phyloP scores from a whole-genome alignment of 2,329 filamentous ascomycete genomes.

The Verticillium nubilum region DNA sequence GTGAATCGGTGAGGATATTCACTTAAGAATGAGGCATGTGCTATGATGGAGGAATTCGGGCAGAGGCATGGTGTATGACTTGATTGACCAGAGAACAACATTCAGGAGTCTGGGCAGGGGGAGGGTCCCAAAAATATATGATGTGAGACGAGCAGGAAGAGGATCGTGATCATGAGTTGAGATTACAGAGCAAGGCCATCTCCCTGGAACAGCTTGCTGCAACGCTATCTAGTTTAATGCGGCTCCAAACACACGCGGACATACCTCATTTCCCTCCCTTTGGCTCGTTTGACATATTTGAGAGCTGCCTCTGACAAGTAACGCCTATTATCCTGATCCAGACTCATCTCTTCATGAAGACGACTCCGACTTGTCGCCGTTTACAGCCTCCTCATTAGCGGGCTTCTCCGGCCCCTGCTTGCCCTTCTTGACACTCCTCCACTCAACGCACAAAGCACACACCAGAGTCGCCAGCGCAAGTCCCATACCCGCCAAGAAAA shows the following conservation, averaged over 20 bases:
- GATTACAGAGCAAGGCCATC: not conserved
- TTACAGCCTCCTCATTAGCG: not conserved
- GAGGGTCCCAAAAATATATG: not conserved
- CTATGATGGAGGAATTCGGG: too few species aligned
- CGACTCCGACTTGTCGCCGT: not conserved
- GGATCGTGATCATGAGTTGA: not conserved
- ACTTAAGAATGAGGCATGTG: slow-evolving; percentile 6
- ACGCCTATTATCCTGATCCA: too few species aligned
- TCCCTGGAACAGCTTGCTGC: not conserved
- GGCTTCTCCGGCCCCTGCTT: not conserved
- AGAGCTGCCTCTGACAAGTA: too few species aligned
- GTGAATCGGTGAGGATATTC: slow-evolving; percentile 22
- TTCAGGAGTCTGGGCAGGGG: too few species aligned
- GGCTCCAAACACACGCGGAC: not conserved
- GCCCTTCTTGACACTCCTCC: slow-evolving; percentile 49
- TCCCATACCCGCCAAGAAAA: slow-evolving; percentile 37
- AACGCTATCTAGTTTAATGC: not conserved
- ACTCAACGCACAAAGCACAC: slow-evolving; percentile 40
- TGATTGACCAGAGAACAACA: too few species aligned
- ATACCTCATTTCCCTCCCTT: not conserved
- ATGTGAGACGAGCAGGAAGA: too few species aligned
- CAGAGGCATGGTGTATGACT: not conserved
- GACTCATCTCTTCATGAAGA: not conserved
- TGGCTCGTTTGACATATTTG: not conserved
- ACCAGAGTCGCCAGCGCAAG: slow-evolving; percentile 37